Evolutionary conservation across 1,139 yeast genomes (phyloP).

Genomic region (Scheffersomyces cryptocercus): DNA sequence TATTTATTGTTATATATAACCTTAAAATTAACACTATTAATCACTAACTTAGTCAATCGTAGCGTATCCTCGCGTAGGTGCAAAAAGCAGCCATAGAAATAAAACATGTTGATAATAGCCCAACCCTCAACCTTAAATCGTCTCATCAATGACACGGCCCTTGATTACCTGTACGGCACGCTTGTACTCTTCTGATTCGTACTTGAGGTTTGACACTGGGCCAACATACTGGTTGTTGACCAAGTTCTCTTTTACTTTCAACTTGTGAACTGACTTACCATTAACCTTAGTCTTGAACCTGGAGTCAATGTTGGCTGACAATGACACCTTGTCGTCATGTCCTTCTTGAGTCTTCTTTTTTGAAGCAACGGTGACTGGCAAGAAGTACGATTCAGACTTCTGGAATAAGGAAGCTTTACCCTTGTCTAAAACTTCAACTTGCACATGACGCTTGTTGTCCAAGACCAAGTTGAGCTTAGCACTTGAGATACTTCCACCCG

Average conservation of each 20-base stretch:
- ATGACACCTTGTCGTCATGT: not conserved
- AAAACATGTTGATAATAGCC: no score
- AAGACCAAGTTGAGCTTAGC: not conserved
- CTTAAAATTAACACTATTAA: no score
- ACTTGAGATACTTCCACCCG: not conserved
- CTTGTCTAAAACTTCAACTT: not conserved
- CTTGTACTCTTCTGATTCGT: slow-evolving; percentile 1
- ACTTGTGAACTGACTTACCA: not conserved
- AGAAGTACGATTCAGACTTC: not conserved
- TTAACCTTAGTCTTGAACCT: not conserved
- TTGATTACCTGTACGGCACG: slow-evolving; percentile 2
- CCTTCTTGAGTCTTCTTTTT: not conserved
- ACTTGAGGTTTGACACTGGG: slow-evolving; percentile 3
- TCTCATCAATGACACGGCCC: not conserved
- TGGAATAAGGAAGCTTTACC: no score
- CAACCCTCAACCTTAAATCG: not conserved
- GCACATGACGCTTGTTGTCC: not conserved
- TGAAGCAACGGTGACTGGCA: not conserved
- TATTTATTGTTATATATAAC: no score
- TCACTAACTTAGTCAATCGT: no score
- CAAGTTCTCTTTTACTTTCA: slow-evolving; percentile 2
- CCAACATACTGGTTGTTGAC: not conserved
- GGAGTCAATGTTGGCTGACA: not conserved
- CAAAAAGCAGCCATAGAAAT: no score
- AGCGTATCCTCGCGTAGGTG: no score